Evolutionary conservation across 2,329 filamentous ascomycete genomes (phyloP).

Genomic region (Westerdykella aurantiaca): DNA sequence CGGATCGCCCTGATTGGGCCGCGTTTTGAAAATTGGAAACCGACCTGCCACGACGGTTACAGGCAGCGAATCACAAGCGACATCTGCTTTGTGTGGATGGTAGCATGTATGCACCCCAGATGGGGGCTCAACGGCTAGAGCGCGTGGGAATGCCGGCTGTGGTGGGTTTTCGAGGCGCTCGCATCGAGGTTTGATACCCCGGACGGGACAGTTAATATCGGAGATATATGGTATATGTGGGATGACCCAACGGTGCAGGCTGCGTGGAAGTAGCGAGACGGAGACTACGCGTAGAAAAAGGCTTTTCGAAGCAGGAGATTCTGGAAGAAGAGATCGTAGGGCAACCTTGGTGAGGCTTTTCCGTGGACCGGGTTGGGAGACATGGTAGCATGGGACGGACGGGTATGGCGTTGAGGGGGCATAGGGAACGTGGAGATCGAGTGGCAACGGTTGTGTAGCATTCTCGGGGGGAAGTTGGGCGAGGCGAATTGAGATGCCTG

Average conservation of each 20-base stretch:
- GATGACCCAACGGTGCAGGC: conserved; percentile 11
- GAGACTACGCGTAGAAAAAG: no score
- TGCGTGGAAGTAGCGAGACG: no score
- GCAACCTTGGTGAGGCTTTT: conserved; percentile 1
- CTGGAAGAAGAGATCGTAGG: conserved; percentile 5
- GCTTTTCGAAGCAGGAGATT: conserved; percentile 2
- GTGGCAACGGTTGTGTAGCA: conserved; percentile 1
- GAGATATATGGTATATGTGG: conserved; percentile 10
- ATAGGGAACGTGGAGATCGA: background rate
- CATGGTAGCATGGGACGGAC: conserved; percentile 6
- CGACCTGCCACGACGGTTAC: no score
- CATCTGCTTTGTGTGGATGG: no score
- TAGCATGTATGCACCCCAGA: no score
- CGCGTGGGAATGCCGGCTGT: conserved; percentile 19
- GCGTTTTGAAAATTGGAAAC: conserved; percentile 9
- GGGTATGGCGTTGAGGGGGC: conserved; percentile 1
- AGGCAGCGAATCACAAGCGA: no score
- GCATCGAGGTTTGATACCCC: conserved; percentile 14
- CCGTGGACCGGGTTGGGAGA: conserved; percentile 6
- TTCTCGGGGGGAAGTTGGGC: no score
- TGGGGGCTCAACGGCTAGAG: conserved; percentile 8
- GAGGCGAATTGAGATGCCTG: conserved; percentile 1
- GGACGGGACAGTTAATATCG: conserved; percentile 16
- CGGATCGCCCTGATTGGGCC: conserved; percentile 18
- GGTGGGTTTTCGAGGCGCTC: conserved; percentile 14